Evolutionary conservation across 1,284 basidiomycete species (phyloP).

Genomic region (Fistulinella cinereoalba): DNA sequence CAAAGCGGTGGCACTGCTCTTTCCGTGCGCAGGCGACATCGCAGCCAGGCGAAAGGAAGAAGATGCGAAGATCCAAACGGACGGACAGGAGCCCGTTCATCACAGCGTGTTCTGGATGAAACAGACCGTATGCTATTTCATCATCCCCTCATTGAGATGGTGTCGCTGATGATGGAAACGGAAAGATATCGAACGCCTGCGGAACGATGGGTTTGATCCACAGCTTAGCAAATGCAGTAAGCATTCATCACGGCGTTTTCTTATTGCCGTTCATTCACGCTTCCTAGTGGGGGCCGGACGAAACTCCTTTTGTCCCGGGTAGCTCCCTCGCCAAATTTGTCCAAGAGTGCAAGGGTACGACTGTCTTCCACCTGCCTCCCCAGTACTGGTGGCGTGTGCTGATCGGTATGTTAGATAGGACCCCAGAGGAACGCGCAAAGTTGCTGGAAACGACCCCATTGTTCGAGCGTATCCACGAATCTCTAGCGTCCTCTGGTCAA

Average conservation of each 20-base stretch:
- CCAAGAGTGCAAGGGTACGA: slow-evolving; percentile 54
- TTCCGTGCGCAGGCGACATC: slow-evolving; percentile 62
- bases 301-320: slow-evolving; percentile 48
- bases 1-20: slow-evolving; percentile 79
- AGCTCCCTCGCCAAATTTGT: slow-evolving; percentile 66
- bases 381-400: background rate
- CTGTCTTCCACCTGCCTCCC: background rate
- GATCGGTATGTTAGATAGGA: slow-evolving; percentile 45
- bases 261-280: slow-evolving; percentile 2
- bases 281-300: too few relatives aligned
- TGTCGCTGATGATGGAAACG: background rate
- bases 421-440: slow-evolving; percentile 70
- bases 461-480: slow-evolving; percentile 73
- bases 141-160: slow-evolving; percentile 3
- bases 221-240: slow-evolving; percentile 64
- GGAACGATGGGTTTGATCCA: slow-evolving; percentile 89
- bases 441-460: slow-evolving; percentile 72
- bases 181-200: slow-evolving; percentile 82
- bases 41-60: slow-evolving; percentile 55
- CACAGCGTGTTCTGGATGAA: slow-evolving; percentile 71
- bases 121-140: slow-evolving; percentile 54
- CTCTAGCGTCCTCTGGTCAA: slow-evolving; percentile 70
- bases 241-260: slow-evolving; percentile 22
- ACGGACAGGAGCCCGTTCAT: slow-evolving; percentile 54
- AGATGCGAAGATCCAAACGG: slow-evolving; percentile 48